Evolutionary conservation across 2,329 filamentous ascomycete genomes (phyloP).

Genomic region (Paecilomyces sp.): DNA sequence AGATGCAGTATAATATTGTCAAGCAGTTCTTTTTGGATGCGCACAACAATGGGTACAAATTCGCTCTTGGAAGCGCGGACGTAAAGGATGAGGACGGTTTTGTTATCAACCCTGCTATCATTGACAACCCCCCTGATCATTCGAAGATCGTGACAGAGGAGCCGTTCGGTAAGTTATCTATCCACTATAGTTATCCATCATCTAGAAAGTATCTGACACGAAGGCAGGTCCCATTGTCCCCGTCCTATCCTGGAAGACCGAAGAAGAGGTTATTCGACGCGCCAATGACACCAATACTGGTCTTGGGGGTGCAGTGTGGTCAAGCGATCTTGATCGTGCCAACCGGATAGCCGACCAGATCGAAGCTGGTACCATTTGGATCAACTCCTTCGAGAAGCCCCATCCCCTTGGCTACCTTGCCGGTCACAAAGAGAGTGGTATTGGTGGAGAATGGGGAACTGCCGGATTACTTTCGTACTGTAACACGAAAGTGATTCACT

Average conservation of each 20-base stretch:
- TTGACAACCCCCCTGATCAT: conserved; percentile 48
- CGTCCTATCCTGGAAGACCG: conserved; percentile 49
- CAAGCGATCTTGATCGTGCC: conserved; percentile 37
- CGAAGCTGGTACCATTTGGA: conserved; percentile 36
- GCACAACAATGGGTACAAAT: conserved; percentile 44
- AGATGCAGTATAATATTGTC: conserved; percentile 53
- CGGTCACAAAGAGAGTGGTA: conserved; percentile 22
- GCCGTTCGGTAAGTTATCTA: conserved; percentile 41
- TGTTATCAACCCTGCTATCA: conserved; percentile 50
- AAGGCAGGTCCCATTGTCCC: conserved; percentile 50
- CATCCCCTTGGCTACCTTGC: conserved; percentile 12
- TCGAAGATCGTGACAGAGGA: conserved; percentile 48
- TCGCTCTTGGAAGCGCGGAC: conserved; percentile 42
- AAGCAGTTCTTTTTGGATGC: conserved; percentile 49
- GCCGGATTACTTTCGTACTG: conserved; percentile 16
- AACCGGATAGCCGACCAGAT: conserved; percentile 35
- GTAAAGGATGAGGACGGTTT: conserved; percentile 36
- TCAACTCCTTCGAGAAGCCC: conserved; percentile 21
- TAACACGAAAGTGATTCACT: conserved; percentile 9
- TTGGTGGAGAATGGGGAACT: conserved; percentile 20
- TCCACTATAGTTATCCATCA: background rate
- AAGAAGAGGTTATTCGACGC: conserved; percentile 37
- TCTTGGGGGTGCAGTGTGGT: conserved; percentile 41
- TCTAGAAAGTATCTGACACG: background rate
- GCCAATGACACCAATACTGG: conserved; percentile 39